phyloP scores from a whole-genome alignment of 1,284 basidiomycete species.

The Entoloma clypeatum region DNA sequence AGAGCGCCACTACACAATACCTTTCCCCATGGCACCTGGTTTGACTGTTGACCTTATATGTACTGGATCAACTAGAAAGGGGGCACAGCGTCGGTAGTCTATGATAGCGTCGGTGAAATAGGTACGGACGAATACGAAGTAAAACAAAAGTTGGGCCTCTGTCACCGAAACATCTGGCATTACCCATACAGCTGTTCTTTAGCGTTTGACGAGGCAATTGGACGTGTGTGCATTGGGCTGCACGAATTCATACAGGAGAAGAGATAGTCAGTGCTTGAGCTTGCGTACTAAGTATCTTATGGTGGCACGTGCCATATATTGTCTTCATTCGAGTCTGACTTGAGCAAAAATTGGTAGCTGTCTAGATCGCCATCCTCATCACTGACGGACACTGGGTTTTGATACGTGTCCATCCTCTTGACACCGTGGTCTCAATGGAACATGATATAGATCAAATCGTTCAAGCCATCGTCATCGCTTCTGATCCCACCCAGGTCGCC shows the following conservation, averaged over 20 bases:
- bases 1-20: slow-evolving; percentile 6
- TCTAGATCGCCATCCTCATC: slow-evolving; percentile 7
- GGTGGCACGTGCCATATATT: slow-evolving; percentile 18
- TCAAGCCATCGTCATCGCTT: slow-evolving; percentile 81
- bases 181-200: slow-evolving; percentile 48
- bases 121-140: slow-evolving; percentile 44
- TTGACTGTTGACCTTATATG: slow-evolving; percentile 41
- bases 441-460: slow-evolving; percentile 73
- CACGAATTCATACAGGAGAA: slow-evolving; percentile 17
- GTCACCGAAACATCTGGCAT: slow-evolving; percentile 37
- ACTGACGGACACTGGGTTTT: too few species aligned
- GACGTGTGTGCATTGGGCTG: slow-evolving; percentile 45
- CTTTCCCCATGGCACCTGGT: slow-evolving; percentile 27
- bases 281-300: background rate
- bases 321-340: slow-evolving; percentile 15
- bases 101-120: too few species aligned
- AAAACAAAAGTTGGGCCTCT: slow-evolving; percentile 35
- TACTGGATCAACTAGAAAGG: slow-evolving; percentile 42
- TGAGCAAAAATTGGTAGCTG: slow-evolving; percentile 12
- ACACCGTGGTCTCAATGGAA: slow-evolving; percentile 60
- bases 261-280: background rate
- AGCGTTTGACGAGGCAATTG: slow-evolving; percentile 48
- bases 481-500: slow-evolving; percentile 65
- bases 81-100: slow-evolving; percentile 48
- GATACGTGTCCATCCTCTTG: slow-evolving; percentile 3